Base-by-base conservation (phyloP, 352 stramenopile species). In the Phytophthora nicotianae region DNA sequence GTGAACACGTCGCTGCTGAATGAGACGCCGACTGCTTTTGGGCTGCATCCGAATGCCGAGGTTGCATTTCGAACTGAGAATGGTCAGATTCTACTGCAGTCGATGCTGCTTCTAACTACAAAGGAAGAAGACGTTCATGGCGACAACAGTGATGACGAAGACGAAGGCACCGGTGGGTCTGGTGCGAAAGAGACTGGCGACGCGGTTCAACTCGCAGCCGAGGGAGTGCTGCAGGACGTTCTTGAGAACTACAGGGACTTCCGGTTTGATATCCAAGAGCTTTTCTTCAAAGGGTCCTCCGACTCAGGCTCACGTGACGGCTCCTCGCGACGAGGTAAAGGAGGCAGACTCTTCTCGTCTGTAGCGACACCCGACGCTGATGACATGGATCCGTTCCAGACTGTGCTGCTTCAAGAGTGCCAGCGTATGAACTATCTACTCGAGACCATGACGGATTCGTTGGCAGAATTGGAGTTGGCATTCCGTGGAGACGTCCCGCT, bases 31-130 rank as follows among this genome's bases (percentile, higher is more conserved):
- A 77, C 86, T 9, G 89, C 90, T 2, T 97, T 98, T 76, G 91
- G 91, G 0, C 42, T 98, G 40, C 93, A 98, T 53, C 88, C 93
- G n/a, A 98, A 98, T 68, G 89, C 91, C 5, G 92, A 98, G 62
- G 95, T 98, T 13, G 87, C 85, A 16, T 98, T 98, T 62, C 86
- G 90, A 19, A 98, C 91, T 10, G 77, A 92, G 9, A 78, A 83
- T 37, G 90, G 87, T 0, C 86, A 96, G 19, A 71, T 76, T 8
- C 65, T 97, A 19, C 73, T 97, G 37, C 63, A 83, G 53, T 83
- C 86, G 10, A 84, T 97, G 35, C 41, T 97, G n/a, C 52, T 93
- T 6, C 73, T 97, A 13, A 75, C 72, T 11, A 72, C 62, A 6
- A 77, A 74, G 21, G 84, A 88, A 38, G 70, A 86, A 21, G 58